Evolutionary conservation across 768 basidiomycete species (phyloP), one percentile per base, ranked within the genome.

Genomic region (Trametes cinnabarina): DNA sequence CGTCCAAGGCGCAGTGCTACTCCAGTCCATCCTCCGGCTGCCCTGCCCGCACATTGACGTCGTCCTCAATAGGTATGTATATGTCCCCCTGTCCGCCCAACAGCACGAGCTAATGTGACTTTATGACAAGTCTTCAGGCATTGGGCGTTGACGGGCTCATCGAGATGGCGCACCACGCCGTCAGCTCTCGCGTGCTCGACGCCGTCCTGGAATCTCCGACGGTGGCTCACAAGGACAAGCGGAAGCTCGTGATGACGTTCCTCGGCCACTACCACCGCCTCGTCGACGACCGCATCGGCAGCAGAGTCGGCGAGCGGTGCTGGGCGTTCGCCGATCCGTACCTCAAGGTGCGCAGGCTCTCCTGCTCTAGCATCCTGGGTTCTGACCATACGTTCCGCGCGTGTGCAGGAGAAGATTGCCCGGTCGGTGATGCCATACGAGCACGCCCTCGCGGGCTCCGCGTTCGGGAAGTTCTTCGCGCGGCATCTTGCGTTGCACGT

Each of bases 281-380:
- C 32, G 90, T 90, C 5, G 90, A 95, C 68, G 93, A 98, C 69
- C 85, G 89, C 43, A 84, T 97, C 61, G 97, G 97, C 43, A 92
- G 91, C 65, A 81, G 93, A 46, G 86, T 98, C 0, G 91, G 83
- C 4, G 96, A 95, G 66, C 85, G 88, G n/a, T 91, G 89, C 63
- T 98, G 94, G 93, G 84, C 80, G 1, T 85, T 82, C 60, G 87
- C 90, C n/a, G 97, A 99, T 73, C 87, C 92, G 1, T 98, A 90
- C 72, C 80, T 97, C 63, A 94, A 90, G 77, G 94, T 94, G 60
- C 22, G 78, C 68, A 3, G 30, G n/a, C n/a, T 32, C 30, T 19
- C 10, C 30, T 39, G 25, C 22, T 15, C 47, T 34, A 9, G 5
- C 28, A 17, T 7, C 11, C 20, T 12, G 8, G 9, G 6, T 25